A percentile compares a stretch with the other conserved stretches of the same genome.
Conservation (phyloP, 1,139 yeast genomes). For the Debaryomyces singareniensis region DNA sequence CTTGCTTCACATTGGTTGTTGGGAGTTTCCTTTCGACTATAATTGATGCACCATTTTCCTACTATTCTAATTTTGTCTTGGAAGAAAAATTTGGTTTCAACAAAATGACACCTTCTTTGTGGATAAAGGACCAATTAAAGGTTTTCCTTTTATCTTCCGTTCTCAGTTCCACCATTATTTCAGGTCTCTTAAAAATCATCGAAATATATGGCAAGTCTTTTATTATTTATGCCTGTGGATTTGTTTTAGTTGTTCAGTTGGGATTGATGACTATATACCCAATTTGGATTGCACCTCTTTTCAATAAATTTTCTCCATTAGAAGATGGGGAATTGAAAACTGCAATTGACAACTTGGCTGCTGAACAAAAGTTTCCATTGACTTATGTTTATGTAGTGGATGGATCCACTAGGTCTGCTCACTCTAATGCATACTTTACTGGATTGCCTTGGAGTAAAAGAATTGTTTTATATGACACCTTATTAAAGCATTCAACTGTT, state of each 20-base stretch:
- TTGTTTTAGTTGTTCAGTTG: conserved; percentile 66
- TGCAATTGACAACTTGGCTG: conserved; percentile 76
- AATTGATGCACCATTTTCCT: conserved; percentile 58
- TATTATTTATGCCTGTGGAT: conserved; percentile 70
- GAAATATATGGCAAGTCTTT: conserved; percentile 75
- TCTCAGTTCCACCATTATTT: conserved; percentile 68
- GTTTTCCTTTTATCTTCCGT: conserved; percentile 44
- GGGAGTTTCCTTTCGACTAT: conserved; percentile 45
- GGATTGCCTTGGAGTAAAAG: conserved; percentile 97
- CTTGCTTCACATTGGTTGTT: conserved; percentile 51
- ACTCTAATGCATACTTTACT: conserved; percentile 91
- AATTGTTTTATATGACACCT: conserved; percentile 87
- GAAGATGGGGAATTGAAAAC: conserved; percentile 84
- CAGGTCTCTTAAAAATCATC: conserved; percentile 73
- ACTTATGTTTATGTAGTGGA: conserved; percentile 81
- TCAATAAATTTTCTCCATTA: conserved; percentile 84
- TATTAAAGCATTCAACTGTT: conserved; percentile 70
- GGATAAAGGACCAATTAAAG: conserved; percentile 70
- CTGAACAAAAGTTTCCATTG: conserved; percentile 74
- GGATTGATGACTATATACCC: conserved; percentile 72
- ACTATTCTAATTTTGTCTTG: conserved; percentile 76
- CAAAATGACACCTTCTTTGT: conserved; percentile 65
- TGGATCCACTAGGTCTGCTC: conserved; percentile 92
- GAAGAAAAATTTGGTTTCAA: conserved; percentile 94
- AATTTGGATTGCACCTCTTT: conserved; percentile 80